phyloP scores from a whole-genome alignment of 108 stramenopile genomes.

The Fistulifera solaris region DNA sequence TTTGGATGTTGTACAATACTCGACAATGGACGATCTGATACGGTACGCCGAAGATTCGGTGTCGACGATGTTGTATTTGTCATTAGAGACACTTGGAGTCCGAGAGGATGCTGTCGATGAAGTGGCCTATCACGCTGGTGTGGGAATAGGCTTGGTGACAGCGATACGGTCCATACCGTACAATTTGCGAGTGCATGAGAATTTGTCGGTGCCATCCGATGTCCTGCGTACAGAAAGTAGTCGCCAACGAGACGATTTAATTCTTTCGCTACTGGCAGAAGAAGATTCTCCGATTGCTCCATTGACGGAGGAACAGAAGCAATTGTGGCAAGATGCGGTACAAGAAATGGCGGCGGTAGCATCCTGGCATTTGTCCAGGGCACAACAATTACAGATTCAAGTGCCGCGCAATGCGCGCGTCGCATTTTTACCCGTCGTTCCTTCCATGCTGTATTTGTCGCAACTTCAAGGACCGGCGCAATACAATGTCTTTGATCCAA shows the following conservation, averaged over 20 bases:
- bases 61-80: conserved; percentile 59
- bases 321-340: conserved; percentile 32
- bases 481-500: conserved; percentile 64
- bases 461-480: conserved; percentile 40
- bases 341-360: conserved; percentile 42
- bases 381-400: conserved; percentile 43
- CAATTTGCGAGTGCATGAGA: conserved; percentile 42
- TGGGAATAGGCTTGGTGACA: conserved; percentile 60
- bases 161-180: conserved; percentile 52
- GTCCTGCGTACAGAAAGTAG: conserved; percentile 9
- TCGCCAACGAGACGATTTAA: not conserved
- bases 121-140: conserved; percentile 63
- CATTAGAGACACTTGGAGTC: conserved; percentile 37
- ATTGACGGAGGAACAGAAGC: conserved; percentile 1
- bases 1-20: conserved; percentile 47
- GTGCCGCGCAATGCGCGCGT: conserved; percentile 43
- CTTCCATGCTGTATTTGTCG: conserved; percentile 52
- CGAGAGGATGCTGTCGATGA: conserved; percentile 58
- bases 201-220: conserved; percentile 30
- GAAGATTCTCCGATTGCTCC: conserved; percentile 1
- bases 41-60: conserved; percentile 63
- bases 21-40: conserved; percentile 38
- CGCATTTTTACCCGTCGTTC: conserved; percentile 59
- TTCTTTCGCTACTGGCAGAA: conserved; percentile 1
- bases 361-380: conserved; percentile 43